phyloP scores from a whole-genome alignment of 2,329 filamentous ascomycete species.

The Curvularia verruculosa region DNA sequence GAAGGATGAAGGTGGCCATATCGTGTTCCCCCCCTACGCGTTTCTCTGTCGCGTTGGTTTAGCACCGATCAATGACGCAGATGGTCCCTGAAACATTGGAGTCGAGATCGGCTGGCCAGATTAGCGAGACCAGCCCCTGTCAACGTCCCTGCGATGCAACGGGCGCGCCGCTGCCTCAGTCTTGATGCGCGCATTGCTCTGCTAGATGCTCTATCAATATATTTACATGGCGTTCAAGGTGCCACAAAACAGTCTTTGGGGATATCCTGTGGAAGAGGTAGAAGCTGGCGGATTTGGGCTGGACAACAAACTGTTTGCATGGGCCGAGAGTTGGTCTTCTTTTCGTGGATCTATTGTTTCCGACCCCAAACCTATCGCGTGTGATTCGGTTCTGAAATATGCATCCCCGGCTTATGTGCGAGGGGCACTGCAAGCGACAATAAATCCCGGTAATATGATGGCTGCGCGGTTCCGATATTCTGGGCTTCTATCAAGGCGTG shows the following conservation, averaged over 20 bases:
- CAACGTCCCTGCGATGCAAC: constrained; percentile 3
- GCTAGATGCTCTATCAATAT: background rate
- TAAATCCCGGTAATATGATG: background rate
- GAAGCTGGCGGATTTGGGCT: background rate
- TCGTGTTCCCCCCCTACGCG: constrained; percentile 16
- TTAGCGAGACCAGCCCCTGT: constrained; percentile 28
- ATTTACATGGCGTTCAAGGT: background rate
- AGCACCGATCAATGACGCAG: constrained; percentile 39
- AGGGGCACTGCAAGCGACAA: background rate
- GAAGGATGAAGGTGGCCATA: background rate
- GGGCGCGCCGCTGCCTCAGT: background rate
- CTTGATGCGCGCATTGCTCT: background rate
- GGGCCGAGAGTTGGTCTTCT: background rate
- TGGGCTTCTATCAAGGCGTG: background rate
- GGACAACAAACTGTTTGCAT: background rate
- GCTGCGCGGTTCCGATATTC: background rate
- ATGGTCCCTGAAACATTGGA: constrained; percentile 33
- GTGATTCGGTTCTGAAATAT: background rate
- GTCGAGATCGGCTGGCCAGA: constrained; percentile 29
- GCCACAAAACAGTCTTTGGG: background rate
- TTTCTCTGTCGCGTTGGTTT: constrained; percentile 19
- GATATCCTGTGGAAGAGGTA: background rate
- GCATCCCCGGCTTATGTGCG: background rate
- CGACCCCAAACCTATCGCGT: constrained; percentile 1
- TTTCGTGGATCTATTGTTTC: background rate